A percentile compares a stretch with the other conserved stretches of the same genome.
Conservation (phyloP, 2,329 filamentous ascomycete species). For the Periconia digitata region DNA sequence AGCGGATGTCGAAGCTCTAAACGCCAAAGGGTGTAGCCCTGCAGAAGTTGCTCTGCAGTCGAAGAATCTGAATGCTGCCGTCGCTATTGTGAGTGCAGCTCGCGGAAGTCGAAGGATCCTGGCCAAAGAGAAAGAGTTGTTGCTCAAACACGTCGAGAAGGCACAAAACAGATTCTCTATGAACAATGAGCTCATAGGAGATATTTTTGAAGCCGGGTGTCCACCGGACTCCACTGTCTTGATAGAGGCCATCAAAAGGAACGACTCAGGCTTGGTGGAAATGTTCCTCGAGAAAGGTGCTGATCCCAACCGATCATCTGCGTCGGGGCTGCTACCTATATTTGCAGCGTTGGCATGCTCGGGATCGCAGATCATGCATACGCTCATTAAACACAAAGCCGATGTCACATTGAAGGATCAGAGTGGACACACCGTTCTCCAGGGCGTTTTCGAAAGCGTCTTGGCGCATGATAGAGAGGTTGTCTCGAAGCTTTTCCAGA, state of each 20-base stretch:
- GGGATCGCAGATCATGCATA: conserved; percentile 23
- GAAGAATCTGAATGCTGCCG: conserved; percentile 30
- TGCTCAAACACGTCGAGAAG: conserved; percentile 33
- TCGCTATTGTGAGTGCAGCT: conserved; percentile 35
- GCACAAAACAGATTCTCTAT: conserved; percentile 28
- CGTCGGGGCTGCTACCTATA: conserved; percentile 26
- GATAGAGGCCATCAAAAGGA: conserved; percentile 34
- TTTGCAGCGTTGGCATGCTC: conserved; percentile 32
- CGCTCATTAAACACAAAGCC: conserved; percentile 29
- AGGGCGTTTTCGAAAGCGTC: conserved; percentile 27
- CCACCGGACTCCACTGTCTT: conserved; percentile 36
- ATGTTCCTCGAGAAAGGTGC: conserved; percentile 35
- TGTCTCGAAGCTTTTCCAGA: conserved; percentile 22
- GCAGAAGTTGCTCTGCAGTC: conserved; percentile 30
- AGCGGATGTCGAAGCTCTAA: conserved; percentile 26
- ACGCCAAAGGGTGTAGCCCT: conserved; percentile 23
- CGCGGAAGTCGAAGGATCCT: conserved; percentile 27
- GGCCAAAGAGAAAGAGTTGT: conserved; percentile 34
- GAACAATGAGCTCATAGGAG: conserved; percentile 35
- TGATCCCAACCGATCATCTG: conserved; percentile 29
- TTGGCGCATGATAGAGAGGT: conserved; percentile 26
- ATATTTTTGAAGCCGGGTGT: conserved; percentile 36
- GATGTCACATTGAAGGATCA: conserved; percentile 27
- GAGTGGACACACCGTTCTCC: conserved; percentile 27
- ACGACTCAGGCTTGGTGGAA: conserved; percentile 27